phyloP scores from a whole-genome alignment of 2,329 filamentous ascomycete genomes.

The Colletotrichum lindemuthianum region DNA sequence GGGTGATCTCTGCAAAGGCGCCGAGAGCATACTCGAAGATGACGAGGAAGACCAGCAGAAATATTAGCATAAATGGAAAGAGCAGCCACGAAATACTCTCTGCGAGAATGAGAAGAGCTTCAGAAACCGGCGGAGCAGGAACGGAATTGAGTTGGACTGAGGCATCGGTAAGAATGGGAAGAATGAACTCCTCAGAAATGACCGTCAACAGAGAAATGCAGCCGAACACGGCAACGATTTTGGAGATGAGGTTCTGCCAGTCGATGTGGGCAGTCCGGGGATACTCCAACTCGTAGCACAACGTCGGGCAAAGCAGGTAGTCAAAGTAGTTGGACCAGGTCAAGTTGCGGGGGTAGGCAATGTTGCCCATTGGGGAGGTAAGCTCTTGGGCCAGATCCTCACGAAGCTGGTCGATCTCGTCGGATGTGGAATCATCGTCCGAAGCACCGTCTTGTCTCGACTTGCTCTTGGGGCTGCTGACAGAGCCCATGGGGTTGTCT shows the following conservation, averaged over 20 bases:
- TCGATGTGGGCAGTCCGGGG: slow-evolving; percentile 80
- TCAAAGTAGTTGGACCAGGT: slow-evolving; percentile 85
- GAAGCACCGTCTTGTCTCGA: slow-evolving; percentile 35
- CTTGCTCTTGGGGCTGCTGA: slow-evolving; percentile 37
- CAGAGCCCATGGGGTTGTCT: slow-evolving; percentile 60
- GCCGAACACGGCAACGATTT: slow-evolving; percentile 89
- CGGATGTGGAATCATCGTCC: slow-evolving; percentile 47
- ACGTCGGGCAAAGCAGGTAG: slow-evolving; percentile 89
- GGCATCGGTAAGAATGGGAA: slow-evolving; percentile 85
- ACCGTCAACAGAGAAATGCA: slow-evolving; percentile 95
- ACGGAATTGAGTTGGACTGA: slow-evolving; percentile 59
- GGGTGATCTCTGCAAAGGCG: slow-evolving; percentile 92
- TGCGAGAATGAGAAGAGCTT: slow-evolving; percentile 81
- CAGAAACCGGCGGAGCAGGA: slow-evolving; percentile 57
- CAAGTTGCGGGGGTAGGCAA: slow-evolving; percentile 91
- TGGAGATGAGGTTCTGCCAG: slow-evolving; percentile 84
- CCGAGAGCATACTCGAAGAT: slow-evolving; percentile 98
- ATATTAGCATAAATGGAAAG: slow-evolving; percentile 97
- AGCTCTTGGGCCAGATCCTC: slow-evolving; percentile 91
- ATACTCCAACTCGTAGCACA: slow-evolving; percentile 98
- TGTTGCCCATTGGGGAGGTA: slow-evolving; percentile 87
- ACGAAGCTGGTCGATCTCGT: slow-evolving; percentile 75
- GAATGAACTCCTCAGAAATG: slow-evolving; percentile 93
- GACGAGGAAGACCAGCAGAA: slow-evolving; percentile 94
- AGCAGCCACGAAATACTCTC: slow-evolving; percentile 92